phyloP scores from a whole-genome alignment of 345 rosid species.

The Salix purpurea region DNA sequence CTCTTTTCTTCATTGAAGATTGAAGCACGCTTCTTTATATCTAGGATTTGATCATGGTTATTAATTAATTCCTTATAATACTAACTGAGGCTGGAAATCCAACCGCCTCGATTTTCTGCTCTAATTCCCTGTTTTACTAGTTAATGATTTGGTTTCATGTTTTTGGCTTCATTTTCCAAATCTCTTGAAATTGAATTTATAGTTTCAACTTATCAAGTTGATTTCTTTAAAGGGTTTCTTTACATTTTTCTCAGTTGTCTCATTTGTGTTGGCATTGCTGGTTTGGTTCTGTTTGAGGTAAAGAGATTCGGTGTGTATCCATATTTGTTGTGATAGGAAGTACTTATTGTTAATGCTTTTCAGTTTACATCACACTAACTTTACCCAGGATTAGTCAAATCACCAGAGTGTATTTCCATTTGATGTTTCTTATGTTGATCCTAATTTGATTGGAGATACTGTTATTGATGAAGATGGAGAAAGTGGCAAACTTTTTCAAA shows the following conservation, averaged over 20 bases:
- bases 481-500: constrained; percentile 44
- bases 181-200: neutral
- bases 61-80: no score
- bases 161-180: neutral
- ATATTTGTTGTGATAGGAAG: neutral
- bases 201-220: neutral
- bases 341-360: neutral
- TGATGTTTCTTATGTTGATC: neutral
- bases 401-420: neutral
- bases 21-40: neutral
- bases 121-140: neutral
- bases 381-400: neutral
- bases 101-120: neutral
- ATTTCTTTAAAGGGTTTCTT: neutral
- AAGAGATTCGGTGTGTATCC: neutral
- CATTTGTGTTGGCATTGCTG: neutral
- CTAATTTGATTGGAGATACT: constrained; percentile 9
- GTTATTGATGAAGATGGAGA: constrained; percentile 52
- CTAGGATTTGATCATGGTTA: neutral
- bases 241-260: neutral
- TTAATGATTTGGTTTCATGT: neutral
- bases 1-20: neutral
- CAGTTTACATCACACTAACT: neutral
- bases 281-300: neutral
- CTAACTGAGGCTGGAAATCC: neutral